Percentiles rank a stretch among this genome's conserved stretches.
phyloP scores from a whole-genome alignment of 345 rosid genomes.

The Boechera retrofracta region DNA sequence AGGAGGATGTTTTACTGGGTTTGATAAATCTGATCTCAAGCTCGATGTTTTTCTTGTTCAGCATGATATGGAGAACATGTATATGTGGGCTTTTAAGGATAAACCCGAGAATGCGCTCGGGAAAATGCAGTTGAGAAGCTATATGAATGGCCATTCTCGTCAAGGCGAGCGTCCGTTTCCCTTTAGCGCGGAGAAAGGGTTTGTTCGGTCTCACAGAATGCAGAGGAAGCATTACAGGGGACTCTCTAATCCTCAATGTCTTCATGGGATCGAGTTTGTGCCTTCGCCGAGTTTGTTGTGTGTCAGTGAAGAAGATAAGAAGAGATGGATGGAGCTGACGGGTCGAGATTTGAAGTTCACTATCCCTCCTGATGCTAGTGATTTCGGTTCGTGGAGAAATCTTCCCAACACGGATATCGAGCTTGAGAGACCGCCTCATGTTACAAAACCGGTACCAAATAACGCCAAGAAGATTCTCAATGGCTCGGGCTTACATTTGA shows the following conservation, averaged over 20 bases:
- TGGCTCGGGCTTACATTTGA: conserved; percentile 81
- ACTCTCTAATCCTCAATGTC: conserved; percentile 93
- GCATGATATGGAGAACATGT: conserved; percentile 99
- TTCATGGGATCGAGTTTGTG: conserved; percentile 94
- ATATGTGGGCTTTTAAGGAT: conserved; percentile 99
- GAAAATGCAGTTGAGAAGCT: conserved; percentile 97
- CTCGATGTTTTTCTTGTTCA: conserved; percentile 93
- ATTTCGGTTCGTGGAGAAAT: conserved; percentile 91
- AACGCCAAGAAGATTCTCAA: conserved; percentile 71
- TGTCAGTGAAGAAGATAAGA: conserved; percentile 84
- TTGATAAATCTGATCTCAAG: conserved; percentile 85
- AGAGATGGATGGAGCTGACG: conserved; percentile 90
- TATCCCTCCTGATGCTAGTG: conserved; percentile 85
- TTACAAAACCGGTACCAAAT: conserved; percentile 54
- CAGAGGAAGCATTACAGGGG: conserved; percentile 98
- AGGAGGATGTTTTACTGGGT: conserved; percentile 57
- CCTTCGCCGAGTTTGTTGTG: conserved; percentile 72
- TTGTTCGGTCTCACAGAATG: conserved; percentile 96
- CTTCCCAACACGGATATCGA: conserved; percentile 89
- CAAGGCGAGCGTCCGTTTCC: conserved; percentile 96
- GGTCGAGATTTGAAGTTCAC: conserved; percentile 88
- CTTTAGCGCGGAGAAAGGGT: conserved; percentile 86
- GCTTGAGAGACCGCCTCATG: conserved; percentile 71
- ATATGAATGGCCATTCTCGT: conserved; percentile 98
- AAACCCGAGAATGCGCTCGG: conserved; percentile 97